Evolutionary conservation across 225 moss, liverwort and hornwort genomes (phyloP).

Genomic region (Thuidium tamariscinum): DNA sequence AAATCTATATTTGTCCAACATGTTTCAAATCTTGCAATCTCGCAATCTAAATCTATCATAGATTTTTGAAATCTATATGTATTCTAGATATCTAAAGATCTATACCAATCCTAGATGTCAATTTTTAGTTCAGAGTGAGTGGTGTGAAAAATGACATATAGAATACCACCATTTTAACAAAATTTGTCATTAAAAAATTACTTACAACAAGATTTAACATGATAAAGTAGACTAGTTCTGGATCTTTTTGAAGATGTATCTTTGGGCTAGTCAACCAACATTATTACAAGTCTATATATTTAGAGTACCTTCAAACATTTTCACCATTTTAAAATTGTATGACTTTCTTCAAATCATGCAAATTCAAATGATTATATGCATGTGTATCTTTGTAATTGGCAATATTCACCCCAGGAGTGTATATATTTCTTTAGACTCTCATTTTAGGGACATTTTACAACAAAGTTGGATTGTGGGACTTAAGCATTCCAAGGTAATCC

Average conservation of each 20-base stretch:
- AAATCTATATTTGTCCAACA: too few relatives aligned
- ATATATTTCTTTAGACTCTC: neutral
- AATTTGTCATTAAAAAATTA: too few relatives aligned
- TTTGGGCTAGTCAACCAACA: fast-evolving
- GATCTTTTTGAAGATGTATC: neutral
- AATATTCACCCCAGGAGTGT: fast-evolving
- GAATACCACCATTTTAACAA: too few relatives aligned
- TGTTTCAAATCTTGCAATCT: too few relatives aligned
- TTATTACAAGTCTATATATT: neutral
- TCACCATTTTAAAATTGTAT: too few relatives aligned
- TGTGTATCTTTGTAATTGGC: neutral
- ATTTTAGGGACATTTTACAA: fast-evolving
- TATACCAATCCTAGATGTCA: too few relatives aligned
- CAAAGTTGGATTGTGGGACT: fast-evolving
- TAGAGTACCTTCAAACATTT: too few relatives aligned
- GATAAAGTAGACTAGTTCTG: neutral
- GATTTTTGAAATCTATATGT: too few relatives aligned
- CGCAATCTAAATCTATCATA: too few relatives aligned
- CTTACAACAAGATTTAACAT: neutral
- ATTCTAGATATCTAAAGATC: too few relatives aligned
- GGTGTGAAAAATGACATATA: too few relatives aligned
- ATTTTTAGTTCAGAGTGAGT: too few relatives aligned
- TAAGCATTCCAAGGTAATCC: fast-evolving
- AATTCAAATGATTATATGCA: neutral
- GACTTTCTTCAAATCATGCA: neutral